Conservation (phyloP, 768 basidiomycete species). For the Kwoniella heveanensis region DNA sequence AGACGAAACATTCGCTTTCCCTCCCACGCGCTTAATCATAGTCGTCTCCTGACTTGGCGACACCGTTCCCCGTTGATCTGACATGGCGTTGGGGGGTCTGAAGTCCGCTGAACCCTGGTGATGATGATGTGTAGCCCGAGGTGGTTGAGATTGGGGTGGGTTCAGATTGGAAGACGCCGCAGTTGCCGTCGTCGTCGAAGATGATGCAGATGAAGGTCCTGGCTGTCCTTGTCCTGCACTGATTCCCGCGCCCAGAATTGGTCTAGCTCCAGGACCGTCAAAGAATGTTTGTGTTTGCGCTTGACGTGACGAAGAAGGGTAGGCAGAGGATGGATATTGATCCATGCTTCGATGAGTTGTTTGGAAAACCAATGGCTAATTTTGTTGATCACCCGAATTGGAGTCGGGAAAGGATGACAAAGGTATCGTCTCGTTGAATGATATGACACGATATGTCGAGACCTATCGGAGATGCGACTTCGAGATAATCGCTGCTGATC, state of each 20-base stretch:
- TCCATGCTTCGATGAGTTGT: slow-evolving; percentile 9
- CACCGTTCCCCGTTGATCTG: slow-evolving; percentile 15
- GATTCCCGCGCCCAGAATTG: slow-evolving; percentile 11
- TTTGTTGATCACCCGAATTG: neutral
- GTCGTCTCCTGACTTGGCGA: slow-evolving; percentile 24
- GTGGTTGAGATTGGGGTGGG: neutral
- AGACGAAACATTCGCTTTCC: slow-evolving; percentile 43
- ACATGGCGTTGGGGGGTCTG: slow-evolving; percentile 17
- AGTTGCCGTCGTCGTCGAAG: neutral
- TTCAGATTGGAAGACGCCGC: neutral
- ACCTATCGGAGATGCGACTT: too few species aligned
- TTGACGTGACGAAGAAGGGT: slow-evolving; percentile 8
- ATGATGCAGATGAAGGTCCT: slow-evolving; percentile 12
- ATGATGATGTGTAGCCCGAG: neutral
- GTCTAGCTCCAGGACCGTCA: slow-evolving; percentile 30
- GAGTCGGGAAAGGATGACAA: slow-evolving; percentile 3
- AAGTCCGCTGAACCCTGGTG: neutral
- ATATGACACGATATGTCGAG: neutral
- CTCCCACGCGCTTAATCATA: slow-evolving; percentile 33
- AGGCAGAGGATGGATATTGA: neutral
- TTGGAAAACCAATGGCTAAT: neutral
- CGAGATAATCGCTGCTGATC: too few species aligned
- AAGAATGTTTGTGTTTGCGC: too few species aligned
- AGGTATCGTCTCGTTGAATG: neutral
- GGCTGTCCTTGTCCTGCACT: slow-evolving; percentile 2